Base-by-base conservation (phyloP, 495 filamentous ascomycete species). In the Lophium mytilinum region DNA sequence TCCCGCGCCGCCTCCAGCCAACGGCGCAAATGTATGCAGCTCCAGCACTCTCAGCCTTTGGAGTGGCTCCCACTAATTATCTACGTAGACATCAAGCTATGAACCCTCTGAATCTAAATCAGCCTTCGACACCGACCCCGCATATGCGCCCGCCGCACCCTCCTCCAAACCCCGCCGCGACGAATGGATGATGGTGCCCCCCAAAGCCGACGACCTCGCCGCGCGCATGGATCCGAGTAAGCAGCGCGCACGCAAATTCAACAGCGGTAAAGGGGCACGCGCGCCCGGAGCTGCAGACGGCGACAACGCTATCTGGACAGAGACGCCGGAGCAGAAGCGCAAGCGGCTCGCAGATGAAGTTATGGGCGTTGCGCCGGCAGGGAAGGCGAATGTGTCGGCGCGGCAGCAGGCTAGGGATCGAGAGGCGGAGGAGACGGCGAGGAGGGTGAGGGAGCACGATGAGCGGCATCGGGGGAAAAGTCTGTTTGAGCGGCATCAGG, bases 101-200 rank as follows among this genome's bases (percentile, higher is more conserved):
- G 14, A n/a, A 9, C 19, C 41, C 24, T 30, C 24, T 6, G 24
- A 30, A 8, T 9, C 41, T 1, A 45, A 50, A 35, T 61, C 59
- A 0, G 55, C 52, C 2, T 59, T 59, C 49, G 61, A 56, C 49
- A 60, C 55, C 10, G 52, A 66, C 21, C 47, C 50, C 9, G 17
- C 45, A 10, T 61, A 57, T 33, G 48, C 19, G 0, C 21, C 49
- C 14, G 18, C 24, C 58, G 17, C 52, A 14, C 15, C 19, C 7
- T 24, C 49, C 14, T 17, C 24, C 60, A 17, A 55, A 30, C 15
- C 49, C 10, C 76, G 79, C 56, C 82, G 93, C 53, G 93, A 95
- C 72, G 83, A 89, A 64, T 98, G 93, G 93, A 98, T 98, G 93
- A 77, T 92, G 33, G 80, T 85, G 7, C 93, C 92, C 0, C 93